Base-by-base conservation (phyloP, 2,329 filamentous ascomycete species). In the Diaporthe sp. region DNA sequence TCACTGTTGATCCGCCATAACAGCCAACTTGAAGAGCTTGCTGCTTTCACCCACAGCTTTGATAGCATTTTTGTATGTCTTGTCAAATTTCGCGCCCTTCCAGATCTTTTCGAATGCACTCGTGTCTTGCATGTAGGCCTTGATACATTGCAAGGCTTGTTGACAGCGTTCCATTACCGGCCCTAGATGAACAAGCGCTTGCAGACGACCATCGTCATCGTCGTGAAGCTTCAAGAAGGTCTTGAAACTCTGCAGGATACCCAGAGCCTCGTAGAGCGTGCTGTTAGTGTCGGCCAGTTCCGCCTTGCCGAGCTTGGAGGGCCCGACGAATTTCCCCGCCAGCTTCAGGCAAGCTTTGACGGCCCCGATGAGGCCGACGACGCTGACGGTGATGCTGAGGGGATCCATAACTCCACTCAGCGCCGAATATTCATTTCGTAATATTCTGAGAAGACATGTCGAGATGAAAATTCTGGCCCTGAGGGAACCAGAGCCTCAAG, bases 1-100 rank as follows among this genome's bases (percentile, higher is more conserved):
- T 55, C 25, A 55, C 53, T 55, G 53, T 55, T 55, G 53, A 28
- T 55, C 53, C 25, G 53, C 53, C 53, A 55, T 55, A 25, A 55
- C 25, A 13, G 53, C 53, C 53, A 55, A 19, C 13, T 55, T 55
- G 53, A 55, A 55, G 25, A 55, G 53, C 25, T 55, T 31, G 25
- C 53, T 55, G 53, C 53, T 55, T 55, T 55, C 25, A 8, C 31
- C 53, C 2, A 55, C 53, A 31, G 53, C 53, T 31, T 13, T 25
- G 10, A 55, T 12, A 31, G n/a, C n/a, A 31, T 4, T 55, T 13
- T 55, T 55, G 25, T 31, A 31, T 5, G 9, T 31, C 17, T 55
- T 55, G 25, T 55, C 53, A 55, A 55, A 55, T 13, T 17, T 55
- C 9, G 25, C 53, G 1, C 53, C 53, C 5, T 55, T 55, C 13